Conservation (phyloP, 768 basidiomycete genomes). For the Suillus fuscotomentosus region DNA sequence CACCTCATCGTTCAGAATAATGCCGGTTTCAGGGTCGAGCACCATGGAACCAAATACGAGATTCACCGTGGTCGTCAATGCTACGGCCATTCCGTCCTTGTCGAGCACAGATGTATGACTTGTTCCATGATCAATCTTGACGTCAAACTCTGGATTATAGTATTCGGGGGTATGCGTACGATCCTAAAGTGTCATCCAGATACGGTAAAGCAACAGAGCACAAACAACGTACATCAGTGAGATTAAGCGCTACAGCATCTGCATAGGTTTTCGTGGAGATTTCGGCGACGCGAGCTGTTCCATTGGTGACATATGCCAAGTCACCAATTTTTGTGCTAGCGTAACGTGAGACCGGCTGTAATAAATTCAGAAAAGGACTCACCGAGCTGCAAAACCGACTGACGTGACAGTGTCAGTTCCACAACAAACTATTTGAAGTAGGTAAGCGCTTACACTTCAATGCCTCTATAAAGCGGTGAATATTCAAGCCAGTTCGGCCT, state of each 20-base stretch:
- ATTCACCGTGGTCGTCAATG: slow-evolving; percentile 89
- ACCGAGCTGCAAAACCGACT: slow-evolving; percentile 70
- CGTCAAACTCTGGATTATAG: slow-evolving; percentile 81
- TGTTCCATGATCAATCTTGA: slow-evolving; percentile 86
- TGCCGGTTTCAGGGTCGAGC: slow-evolving; percentile 82
- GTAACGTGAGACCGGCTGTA: slow-evolving; percentile 1
- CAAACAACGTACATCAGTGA: slow-evolving; percentile 73
- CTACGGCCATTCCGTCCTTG: slow-evolving; percentile 80
- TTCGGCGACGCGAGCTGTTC: slow-evolving; percentile 52
- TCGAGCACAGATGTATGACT: slow-evolving; percentile 88
- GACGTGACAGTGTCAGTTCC: slow-evolving; percentile 8
- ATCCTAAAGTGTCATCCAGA: slow-evolving; percentile 48
- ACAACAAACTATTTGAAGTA: slow-evolving; percentile 13
- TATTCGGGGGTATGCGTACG: slow-evolving; percentile 77
- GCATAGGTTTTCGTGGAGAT: slow-evolving; percentile 74
- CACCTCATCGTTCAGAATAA: slow-evolving; percentile 88
- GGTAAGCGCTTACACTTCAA: slow-evolving; percentile 63
- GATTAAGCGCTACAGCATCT: slow-evolving; percentile 54
- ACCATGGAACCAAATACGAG: slow-evolving; percentile 86
- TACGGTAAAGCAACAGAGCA: slow-evolving; percentile 6
- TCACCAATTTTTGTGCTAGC: slow-evolving; percentile 83
- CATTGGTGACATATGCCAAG: slow-evolving; percentile 57
- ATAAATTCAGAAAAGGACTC: slow-evolving; percentile 8
- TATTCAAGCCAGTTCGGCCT: slow-evolving; percentile 58
- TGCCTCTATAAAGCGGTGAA: slow-evolving; percentile 81